phyloP scores from a whole-genome alignment of 2,329 filamentous ascomycete genomes.

The Ceratocystis alfenasii region DNA sequence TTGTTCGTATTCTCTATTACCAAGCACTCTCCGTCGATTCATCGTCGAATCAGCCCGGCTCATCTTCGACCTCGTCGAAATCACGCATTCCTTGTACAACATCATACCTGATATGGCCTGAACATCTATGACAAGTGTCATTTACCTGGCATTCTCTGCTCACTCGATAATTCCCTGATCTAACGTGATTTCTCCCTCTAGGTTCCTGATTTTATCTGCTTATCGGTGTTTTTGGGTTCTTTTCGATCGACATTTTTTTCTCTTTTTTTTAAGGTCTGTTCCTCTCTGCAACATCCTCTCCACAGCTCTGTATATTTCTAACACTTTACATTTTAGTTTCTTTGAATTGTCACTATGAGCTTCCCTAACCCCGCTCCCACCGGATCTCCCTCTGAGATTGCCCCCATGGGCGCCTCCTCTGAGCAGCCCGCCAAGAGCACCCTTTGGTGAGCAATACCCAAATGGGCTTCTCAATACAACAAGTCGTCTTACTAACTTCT shows the following conservation, averaged over 20 bases:
- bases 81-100: constrained; percentile 5
- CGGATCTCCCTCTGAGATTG: constrained; percentile 27
- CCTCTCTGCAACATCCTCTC: background rate
- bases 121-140: constrained; percentile 6
- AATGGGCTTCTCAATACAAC: background rate
- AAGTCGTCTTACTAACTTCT: constrained; percentile 7
- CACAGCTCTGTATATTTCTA: background rate
- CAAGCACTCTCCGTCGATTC: background rate
- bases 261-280: constrained; percentile 9
- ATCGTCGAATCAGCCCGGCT: background rate
- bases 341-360: constrained; percentile 22
- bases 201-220: constrained; percentile 15
- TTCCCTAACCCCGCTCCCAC: constrained; percentile 23
- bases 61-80: background rate
- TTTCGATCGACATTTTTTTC: constrained; percentile 15
- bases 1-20: background rate
- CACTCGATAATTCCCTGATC: background rate
- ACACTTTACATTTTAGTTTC: background rate
- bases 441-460: constrained; percentile 37
- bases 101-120: background rate
- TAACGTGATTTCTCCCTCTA: background rate
- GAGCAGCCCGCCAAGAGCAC: constrained; percentile 45
- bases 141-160: background rate
- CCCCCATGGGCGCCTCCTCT: constrained; percentile 26
- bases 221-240: constrained; percentile 18